Base-by-base conservation (phyloP, 306 rosid genomes). In the Carpinus fangiana region DNA sequence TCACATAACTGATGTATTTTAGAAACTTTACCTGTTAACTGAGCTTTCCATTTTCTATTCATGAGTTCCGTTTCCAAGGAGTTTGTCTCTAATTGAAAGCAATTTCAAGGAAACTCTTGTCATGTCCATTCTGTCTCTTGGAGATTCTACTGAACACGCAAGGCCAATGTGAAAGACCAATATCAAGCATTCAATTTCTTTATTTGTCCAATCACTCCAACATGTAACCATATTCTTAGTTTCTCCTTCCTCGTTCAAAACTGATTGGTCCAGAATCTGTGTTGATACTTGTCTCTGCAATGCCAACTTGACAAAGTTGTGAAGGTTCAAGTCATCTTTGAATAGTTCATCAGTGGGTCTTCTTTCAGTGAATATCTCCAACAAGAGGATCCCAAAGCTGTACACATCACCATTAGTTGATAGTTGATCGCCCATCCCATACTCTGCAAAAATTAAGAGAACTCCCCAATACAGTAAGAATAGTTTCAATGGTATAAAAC, bases 331-430 rank as follows among this genome's bases (percentile, higher is more conserved):
- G 36, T 13, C 66, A 5, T 68, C 75, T 56, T 17, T 17, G 6
- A 77, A 77, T 2, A 55, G n/a, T 55, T 53, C 68, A 2, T 67
- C 55, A 3, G 67, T 77, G 2, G 74, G 74, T 20, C 34, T 43
- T 61, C 48, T 70, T 23, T 60, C 23, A 0, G 48, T 55, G 81
- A 78, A 77, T 69, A 77, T 77, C 28, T 77, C 69, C 45, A 77
- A n/a, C 55, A 68, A 17, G 31, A 77, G 68, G 26, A 78, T 78
- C 23, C 81, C 60, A 46, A 54, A 78, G 55, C 68, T 68, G 18
- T 77, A 67, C 21, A 18, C 46, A 12, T 77, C 74, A 5, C 56
- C 74, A 8, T 54, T 61, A 11, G 57, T 68, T 51, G 74, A 77
- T n/a, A 50, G 56, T 26, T 8, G 41, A 28, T 64, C 12, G 17